phyloP scores from a whole-genome alignment of 441 rosid genomes.

The Pelargonium cotyledonis region DNA sequence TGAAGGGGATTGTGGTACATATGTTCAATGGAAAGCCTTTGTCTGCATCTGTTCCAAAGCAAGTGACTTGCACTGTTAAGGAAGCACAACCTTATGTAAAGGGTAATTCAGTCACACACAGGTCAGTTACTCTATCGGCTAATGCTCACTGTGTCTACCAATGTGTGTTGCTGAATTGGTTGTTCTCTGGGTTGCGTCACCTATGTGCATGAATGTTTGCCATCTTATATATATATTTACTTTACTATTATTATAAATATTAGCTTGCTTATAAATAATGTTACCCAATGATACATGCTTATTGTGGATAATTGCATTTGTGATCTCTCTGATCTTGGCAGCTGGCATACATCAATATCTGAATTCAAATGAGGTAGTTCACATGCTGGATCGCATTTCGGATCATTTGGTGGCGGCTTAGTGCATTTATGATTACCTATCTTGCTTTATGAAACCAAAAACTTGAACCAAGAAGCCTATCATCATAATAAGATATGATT shows the following conservation, averaged over 20 bases:
- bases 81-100: constrained; percentile 62
- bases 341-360: too few relatives aligned
- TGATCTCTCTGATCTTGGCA: too few relatives aligned
- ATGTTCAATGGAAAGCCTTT: constrained; percentile 71
- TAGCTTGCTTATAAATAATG: too few relatives aligned
- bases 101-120: constrained; percentile 62
- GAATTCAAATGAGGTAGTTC: too few relatives aligned
- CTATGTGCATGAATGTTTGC: background rate
- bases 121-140: constrained; percentile 34
- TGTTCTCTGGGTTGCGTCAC: background rate
- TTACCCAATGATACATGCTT: too few relatives aligned
- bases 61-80: constrained; percentile 58
- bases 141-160: background rate
- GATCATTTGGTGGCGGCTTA: too few relatives aligned
- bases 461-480: too few relatives aligned
- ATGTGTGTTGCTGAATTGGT: background rate
- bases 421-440: too few relatives aligned
- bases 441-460: too few relatives aligned
- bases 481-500: too few relatives aligned
- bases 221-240: background rate
- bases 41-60: constrained; percentile 77
- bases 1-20: constrained; percentile 58
- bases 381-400: too few relatives aligned
- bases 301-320: too few relatives aligned
- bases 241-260: background rate